Base-by-base conservation (phyloP, 2,329 filamentous ascomycete genomes). In the Mycogone perniciosa region DNA sequence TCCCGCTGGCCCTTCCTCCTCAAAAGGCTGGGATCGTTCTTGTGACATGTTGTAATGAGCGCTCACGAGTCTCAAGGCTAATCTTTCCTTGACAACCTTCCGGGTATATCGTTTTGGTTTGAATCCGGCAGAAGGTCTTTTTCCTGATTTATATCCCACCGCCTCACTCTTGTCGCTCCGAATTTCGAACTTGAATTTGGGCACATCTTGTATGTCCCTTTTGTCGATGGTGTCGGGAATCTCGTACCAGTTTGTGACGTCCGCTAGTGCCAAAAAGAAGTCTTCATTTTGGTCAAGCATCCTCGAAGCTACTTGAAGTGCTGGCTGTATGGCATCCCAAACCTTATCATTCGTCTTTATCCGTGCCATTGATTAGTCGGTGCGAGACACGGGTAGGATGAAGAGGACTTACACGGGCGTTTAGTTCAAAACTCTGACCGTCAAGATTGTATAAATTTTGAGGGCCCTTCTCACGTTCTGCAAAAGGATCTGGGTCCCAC, bases 271-370 rank as follows among this genome's bases (percentile, higher is more conserved):
- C 4, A 9, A 8, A 30, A 58, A 56, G 29, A 57, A 67, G 1
- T 52, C 47, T 6, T 64, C 56, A 2, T 57, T 30, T 9, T 37
- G 39, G 3, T 45, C 10, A 1, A 66, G 49, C 4, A 67, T 44
- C 2, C 59, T 55, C 1, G 62, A 58, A 7, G 59, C 56, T 7
- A 66, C 54, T 38, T 58, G 54, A 6, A 67, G 58, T 5, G 61
- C 57, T 6, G 64, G 65, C 13, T 63, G 59, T 37, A 67, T 49
- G 10, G 57, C 60, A 4, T 56, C 11, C 64, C 64, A 67, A 1
- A 67, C 46, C 7, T 56, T 51, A n/a, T 66, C 59, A 4, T 58
- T 61, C 29, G 53, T 52, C 54, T 58, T 33, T 7, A 7, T 30
- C 3, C 8, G 33, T 41, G 26, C 2, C 10, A 33, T 10, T 9